Evolutionary conservation across 139 green algal genomes (phyloP), one percentile per base, ranked within the genome.

Genomic region (Coccomyxa sp.): DNA sequence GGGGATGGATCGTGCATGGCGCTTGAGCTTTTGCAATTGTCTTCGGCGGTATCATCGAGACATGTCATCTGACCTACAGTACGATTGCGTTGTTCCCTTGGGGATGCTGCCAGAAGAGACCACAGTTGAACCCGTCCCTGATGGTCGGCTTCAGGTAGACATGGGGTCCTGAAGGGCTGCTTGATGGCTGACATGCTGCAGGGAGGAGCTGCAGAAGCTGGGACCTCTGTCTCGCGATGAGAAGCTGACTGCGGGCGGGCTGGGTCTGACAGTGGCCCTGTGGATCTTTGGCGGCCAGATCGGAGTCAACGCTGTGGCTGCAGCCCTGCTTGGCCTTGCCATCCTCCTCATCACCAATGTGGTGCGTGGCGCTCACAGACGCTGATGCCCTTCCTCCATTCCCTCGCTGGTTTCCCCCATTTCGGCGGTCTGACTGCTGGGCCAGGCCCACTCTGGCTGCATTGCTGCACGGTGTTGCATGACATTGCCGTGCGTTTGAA

Each of bases 301-400:
- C 10, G 97, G 97, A 78, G 89, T 99, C 67, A 98, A 96, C 87
- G 92, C 94, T 16, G 97, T 99, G 76, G 95, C 94, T 0, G 96
- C 97, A 17, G 97, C 97, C n/a, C 94, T 98, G n/a, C 89, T 96
- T 27, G 97, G 96, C 80, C 94, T 98, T 38, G 86, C 94, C 85
- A 96, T 97, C 85, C 89, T 99, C 85, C 91, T 99, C 30, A 87
- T 98, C 76, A 97, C 95, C 51, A 94, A 95, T 87, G 94, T 95
- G 76, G 86, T 71, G 21, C 63, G 63, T 51, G 38, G 38, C 38
- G 58, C 51, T 38, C 32, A 67, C 63, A 67, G 16, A 23, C 31
- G 14, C 78, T 28, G 25, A 25, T 75, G 67, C 67, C 67, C 67
- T 27, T 30, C 67, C 15, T 28, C 66, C 66, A 7, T 21, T 30